Evolutionary conservation across 2,329 filamentous ascomycete genomes (phyloP).

Genomic region (Xylariaceae sp.): DNA sequence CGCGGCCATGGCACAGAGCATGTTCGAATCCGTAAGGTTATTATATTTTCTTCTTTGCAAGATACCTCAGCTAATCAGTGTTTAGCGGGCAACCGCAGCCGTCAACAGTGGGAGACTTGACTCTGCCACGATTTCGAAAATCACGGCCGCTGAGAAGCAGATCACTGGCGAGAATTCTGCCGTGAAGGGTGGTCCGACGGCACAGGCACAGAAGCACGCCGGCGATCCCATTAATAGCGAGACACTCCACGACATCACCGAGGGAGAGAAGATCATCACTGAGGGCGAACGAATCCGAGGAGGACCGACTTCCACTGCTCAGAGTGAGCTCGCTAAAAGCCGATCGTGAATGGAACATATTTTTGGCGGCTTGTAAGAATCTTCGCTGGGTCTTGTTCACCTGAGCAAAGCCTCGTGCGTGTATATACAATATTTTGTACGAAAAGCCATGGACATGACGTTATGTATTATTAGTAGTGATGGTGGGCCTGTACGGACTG

Average conservation of each 20-base stretch:
- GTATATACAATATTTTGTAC: no score
- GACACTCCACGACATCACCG: slow-evolving; percentile 39
- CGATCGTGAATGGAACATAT: slow-evolving; percentile 3
- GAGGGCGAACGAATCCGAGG: slow-evolving; percentile 34
- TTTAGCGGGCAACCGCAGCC: background rate
- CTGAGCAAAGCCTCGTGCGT: no score
- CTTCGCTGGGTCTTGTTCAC: no score
- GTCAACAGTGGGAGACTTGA: slow-evolving; percentile 20
- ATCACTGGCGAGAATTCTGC: slow-evolving; percentile 36
- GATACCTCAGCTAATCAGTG: background rate
- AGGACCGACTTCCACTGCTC: slow-evolving; percentile 38
- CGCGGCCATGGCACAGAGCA: slow-evolving; percentile 34
- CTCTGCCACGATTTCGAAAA: slow-evolving; percentile 36
- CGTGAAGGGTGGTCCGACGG: slow-evolving; percentile 38
- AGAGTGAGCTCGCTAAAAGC: slow-evolving; percentile 30
- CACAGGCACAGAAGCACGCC: slow-evolving; percentile 39
- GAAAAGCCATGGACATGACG: no score
- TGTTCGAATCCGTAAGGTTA: slow-evolving; percentile 13
- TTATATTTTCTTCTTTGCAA: background rate
- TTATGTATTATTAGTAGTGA: no score
- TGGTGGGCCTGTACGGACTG: no score
- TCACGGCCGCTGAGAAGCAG: slow-evolving; percentile 39
- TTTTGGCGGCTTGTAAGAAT: no score
- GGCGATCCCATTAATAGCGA: slow-evolving; percentile 32
- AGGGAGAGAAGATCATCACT: slow-evolving; percentile 39